Percentiles rank a stretch among this genome's conserved stretches.
Evolutionary conservation across 139 green algal species (phyloP).

Genomic region (Astrephomene gubernaculifera): DNA sequence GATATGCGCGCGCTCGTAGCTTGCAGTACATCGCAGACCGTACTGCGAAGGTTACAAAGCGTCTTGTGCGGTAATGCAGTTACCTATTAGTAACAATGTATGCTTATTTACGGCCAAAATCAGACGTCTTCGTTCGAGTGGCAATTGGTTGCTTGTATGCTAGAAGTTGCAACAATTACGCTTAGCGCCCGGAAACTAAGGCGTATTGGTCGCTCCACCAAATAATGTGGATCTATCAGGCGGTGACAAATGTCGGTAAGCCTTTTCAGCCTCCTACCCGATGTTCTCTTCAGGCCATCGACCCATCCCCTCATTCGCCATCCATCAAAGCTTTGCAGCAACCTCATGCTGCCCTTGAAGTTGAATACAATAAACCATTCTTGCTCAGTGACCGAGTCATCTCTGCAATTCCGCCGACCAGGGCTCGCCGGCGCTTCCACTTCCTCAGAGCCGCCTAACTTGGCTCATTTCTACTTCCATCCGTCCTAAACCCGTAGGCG

Average conservation of each 20-base stretch:
- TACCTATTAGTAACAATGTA: too few species aligned
- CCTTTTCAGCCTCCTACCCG: not conserved
- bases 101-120: too few species aligned
- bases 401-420: not conserved
- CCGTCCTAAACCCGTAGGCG: constrained; percentile 20
- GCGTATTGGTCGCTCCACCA: too few species aligned
- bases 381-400: not conserved
- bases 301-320: not conserved
- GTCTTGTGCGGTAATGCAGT: too few species aligned
- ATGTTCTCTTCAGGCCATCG: not conserved
- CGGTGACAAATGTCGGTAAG: constrained; percentile 49
- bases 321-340: not conserved
- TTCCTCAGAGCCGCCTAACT: too few species aligned
- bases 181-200: too few species aligned
- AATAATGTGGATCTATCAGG: constrained; percentile 50
- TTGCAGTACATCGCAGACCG: too few species aligned
- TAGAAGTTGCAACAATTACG: too few species aligned
- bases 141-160: too few species aligned
- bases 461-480: not conserved
- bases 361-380: not conserved
- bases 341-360: not conserved
- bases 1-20: too few species aligned
- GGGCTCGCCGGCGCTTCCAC: not conserved
- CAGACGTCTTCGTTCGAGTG: too few species aligned
- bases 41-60: too few species aligned